Evolutionary conservation across 768 basidiomycete species (phyloP), one percentile per base, ranked within the genome.

Genomic region (Amanita muscaria): DNA sequence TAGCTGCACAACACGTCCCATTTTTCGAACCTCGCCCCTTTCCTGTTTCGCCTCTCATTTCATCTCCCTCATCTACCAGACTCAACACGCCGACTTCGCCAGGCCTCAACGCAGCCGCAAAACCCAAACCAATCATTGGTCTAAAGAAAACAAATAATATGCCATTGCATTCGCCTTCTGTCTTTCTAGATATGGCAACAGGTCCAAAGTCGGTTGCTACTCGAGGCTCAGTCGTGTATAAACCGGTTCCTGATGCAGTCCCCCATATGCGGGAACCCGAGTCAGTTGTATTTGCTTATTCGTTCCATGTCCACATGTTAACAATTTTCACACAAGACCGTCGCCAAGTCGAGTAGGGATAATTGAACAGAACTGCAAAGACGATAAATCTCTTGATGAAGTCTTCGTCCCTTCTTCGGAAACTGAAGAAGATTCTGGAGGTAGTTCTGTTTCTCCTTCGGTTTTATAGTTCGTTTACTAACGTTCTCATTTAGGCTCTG

Each of bases 381-480:
- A 15, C 21, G 15, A 6, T 18, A 34, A 21, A 31, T 32, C 40
- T 25, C 42, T 47, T 44, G 43, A 51, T 46, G 24, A 48, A 42
- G 47, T 47, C 25, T 47, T 55, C 8, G 48, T 49, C 3, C 39
- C 40, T 31, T 64, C 65, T 6, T 66, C 66, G 19, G 65, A 67
- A 14, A 66, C 66, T 16, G 66, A 70, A 46, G 66, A 66, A 18
- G 67, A 67, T 36, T 65, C 66, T 3, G 63, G 67, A 63, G 62
- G 67, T 65, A 16, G 8, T 27, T 14, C 25, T 12, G 25, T 27
- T 25, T n/a, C 39, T 7, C 15, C 12, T 14, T 27, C 14, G n/a
- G 6, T 18, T 5, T 5, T 18, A 10, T 41, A 29, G 31, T 19
- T 12, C 19, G 5, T 25, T 9, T 37, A 10, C 36, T 21, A 19